These are phyloP conservation scores for Phytophthora sojae DNA, from an alignment of 352 stramenopile genomes.

Conservation along the genomic window DNA sequence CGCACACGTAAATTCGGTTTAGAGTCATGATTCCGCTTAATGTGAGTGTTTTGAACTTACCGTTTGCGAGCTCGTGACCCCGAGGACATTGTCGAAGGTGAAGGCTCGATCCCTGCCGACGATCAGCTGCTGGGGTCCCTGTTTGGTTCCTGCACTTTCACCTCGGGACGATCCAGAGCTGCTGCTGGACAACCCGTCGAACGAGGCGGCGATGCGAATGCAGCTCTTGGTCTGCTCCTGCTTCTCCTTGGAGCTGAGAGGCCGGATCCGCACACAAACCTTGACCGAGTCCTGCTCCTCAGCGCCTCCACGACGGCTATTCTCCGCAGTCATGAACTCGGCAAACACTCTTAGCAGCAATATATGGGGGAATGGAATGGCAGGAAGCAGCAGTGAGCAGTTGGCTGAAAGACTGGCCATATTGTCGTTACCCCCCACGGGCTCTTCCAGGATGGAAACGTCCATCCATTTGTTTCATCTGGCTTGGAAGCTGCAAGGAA, in stretches of 20 bases:
- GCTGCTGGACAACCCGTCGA: constrained; percentile 52
- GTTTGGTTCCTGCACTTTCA: constrained; percentile 1
- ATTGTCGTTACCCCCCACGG: constrained; percentile 31
- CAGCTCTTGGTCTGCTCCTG: constrained; percentile 81
- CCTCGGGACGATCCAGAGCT: constrained; percentile 16
- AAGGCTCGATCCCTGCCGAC: constrained; percentile 89
- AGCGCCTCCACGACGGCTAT: constrained; percentile 29
- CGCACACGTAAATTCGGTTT: background rate
- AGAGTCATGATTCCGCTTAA: background rate
- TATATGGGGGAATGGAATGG: constrained; percentile 9
- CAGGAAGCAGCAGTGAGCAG: constrained; percentile 9
- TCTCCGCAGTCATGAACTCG: constrained; percentile 29
- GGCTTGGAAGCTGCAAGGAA: background rate
- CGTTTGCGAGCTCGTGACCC: constrained; percentile 71
- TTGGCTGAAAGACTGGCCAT: constrained; percentile 25
- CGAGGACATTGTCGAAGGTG: constrained; percentile 92
- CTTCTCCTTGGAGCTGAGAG: constrained; percentile 69
- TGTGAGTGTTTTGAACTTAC: constrained; percentile 27
- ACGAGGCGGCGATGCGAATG: constrained; percentile 62
- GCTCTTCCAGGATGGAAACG: constrained; percentile 20
- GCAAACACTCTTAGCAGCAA: constrained; percentile 6
- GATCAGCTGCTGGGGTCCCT: constrained; percentile 67
- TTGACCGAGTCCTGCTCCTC: constrained; percentile 70
- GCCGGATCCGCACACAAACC: constrained; percentile 81
- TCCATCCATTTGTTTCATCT: constrained; percentile 22